phyloP scores from a whole-genome alignment of 441 rosid genomes.

The Bruguiera hainesii region DNA sequence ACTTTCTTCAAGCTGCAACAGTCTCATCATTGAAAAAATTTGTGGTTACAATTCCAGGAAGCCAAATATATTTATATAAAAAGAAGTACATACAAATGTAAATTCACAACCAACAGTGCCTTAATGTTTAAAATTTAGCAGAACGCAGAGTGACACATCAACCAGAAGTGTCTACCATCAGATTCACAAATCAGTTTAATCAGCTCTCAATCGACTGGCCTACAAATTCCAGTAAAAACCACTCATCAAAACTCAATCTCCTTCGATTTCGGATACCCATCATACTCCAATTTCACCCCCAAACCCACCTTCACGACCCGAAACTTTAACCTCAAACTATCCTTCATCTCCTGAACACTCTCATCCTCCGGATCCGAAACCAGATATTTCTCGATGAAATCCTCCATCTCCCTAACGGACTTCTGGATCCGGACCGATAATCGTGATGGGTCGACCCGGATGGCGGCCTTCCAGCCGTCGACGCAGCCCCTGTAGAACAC shows the following conservation, averaged over 20 bases:
- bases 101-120: too few species aligned
- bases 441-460: conserved; percentile 40
- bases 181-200: too few species aligned
- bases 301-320: conserved; percentile 59
- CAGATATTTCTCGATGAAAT: conserved; percentile 57
- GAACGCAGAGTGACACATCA: too few species aligned
- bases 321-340: conserved; percentile 63
- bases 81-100: background rate
- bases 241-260: conserved; percentile 52
- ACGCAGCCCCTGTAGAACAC: conserved; percentile 84
- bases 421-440: conserved; percentile 57
- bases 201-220: too few species aligned
- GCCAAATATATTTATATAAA: background rate
- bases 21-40: conserved; percentile 13
- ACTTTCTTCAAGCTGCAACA: conserved; percentile 25
- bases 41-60: conserved; percentile 21
- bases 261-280: conserved; percentile 53
- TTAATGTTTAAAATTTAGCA: too few species aligned
- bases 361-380: conserved; percentile 66
- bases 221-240: background rate
- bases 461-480: conserved; percentile 58
- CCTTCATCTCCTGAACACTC: conserved; percentile 56
- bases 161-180: too few species aligned
- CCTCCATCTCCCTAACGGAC: conserved; percentile 53
- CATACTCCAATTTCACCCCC: conserved; percentile 57